Base-by-base conservation (phyloP, 805 yeast species). In the Kodamaea laetipori region DNA sequence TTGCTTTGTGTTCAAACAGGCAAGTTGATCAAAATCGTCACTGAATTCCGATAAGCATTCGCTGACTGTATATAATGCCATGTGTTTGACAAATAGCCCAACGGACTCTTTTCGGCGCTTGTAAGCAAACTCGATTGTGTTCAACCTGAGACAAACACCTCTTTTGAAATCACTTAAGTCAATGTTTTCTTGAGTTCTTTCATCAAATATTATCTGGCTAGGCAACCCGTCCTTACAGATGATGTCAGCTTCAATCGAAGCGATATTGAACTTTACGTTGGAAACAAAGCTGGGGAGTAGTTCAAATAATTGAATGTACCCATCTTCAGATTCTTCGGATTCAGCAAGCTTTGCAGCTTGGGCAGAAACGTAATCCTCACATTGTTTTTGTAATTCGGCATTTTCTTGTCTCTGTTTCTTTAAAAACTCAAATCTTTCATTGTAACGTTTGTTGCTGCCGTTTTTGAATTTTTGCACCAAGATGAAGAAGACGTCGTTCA, bases 191-290 rank as follows among this genome's bases (percentile, higher is more conserved):
- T 52, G 54, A 1, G 58, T 37, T 1, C 42, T 43, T 5, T 56
- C 55, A 36, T 64, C 66, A 23, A 37, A 49, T 9, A 64, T 48
- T 2, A 47, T 43, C 39, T 64, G 64, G 40, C 60, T 55, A 0
- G 76, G 76, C 12, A 71, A 53, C 6, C 64, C 64, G 42, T 71
- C 76, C 40, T 68, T 69, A 47, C 75, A 70, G 10, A 66, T 56
- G 3, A 71, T 57, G 35, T 66, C 67, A 1, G 64, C 56, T 48
- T 63, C 66, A 11, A 69, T 27, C 24, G 54, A 48, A 3, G 59
- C 40, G 6, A 65, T 48, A n/a, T 54, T 54, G 12, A 66, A 28
- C 45, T 58, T 60, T 21, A 70, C 43, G 4, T 61, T 48, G 5
- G 56, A 47, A 6, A 71, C 30, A 12, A 56, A 43, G 0, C 51